Evolutionary conservation across 2,329 filamentous ascomycete genomes (phyloP).

Genomic region (Dothideomycetes sp.): DNA sequence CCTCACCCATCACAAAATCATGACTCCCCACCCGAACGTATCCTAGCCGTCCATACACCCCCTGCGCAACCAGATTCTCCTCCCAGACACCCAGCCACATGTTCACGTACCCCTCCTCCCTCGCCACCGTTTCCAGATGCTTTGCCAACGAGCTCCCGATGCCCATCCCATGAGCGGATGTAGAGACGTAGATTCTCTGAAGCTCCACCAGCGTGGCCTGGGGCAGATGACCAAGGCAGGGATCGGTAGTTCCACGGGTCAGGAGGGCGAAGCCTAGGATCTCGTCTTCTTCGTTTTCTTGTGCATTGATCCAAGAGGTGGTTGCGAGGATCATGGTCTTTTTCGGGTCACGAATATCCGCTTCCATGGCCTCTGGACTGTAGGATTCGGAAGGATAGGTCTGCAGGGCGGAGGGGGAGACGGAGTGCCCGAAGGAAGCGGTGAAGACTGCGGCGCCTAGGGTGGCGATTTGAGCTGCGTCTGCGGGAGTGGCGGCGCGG

Average conservation of each 20-base stretch:
- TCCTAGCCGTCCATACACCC: constrained; percentile 31
- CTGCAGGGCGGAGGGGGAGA: constrained; percentile 25
- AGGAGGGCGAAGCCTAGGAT: constrained; percentile 33
- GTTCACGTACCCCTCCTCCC: constrained; percentile 24
- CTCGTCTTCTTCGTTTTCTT: no score
- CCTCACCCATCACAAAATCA: constrained; percentile 30
- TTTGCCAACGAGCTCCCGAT: constrained; percentile 25
- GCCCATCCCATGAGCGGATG: constrained; percentile 25
- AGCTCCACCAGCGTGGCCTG: constrained; percentile 26
- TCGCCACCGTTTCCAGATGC: constrained; percentile 23
- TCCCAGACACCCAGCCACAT: constrained; percentile 41
- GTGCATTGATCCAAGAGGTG: no score
- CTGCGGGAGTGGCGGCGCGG: constrained; percentile 17
- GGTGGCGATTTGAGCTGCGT: constrained; percentile 20
- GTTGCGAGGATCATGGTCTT: constrained; percentile 19
- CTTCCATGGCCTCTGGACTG: constrained; percentile 15
- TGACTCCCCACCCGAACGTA: constrained; percentile 30
- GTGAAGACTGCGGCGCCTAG: constrained; percentile 23
- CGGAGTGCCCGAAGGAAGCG: constrained; percentile 32
- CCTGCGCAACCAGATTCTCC: constrained; percentile 29
- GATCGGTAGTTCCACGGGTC: constrained; percentile 26
- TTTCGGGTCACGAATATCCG: no score
- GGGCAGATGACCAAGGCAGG: constrained; percentile 25
- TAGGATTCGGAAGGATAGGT: constrained; percentile 30
- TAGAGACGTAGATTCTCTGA: constrained; percentile 33